Conservation (phyloP, 1,139 yeast species). For the Nakaseomyces nivariensis region DNA sequence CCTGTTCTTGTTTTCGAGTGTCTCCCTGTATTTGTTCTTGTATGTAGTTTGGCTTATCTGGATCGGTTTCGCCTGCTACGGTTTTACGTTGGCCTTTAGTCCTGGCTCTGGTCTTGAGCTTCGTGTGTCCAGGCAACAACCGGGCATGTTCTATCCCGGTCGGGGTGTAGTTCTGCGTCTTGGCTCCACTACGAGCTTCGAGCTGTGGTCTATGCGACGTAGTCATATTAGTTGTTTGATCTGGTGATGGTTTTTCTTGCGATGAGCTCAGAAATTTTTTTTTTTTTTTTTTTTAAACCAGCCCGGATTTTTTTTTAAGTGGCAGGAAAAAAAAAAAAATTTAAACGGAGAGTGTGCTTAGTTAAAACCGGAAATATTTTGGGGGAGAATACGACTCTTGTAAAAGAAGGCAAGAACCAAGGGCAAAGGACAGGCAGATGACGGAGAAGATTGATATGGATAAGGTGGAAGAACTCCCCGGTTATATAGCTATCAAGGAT, state of each 20-base stretch:
- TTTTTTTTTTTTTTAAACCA: no score
- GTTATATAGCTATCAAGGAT: conserved; percentile 49
- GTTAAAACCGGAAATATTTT: neutral
- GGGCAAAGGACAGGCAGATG: neutral
- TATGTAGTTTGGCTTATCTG: neutral
- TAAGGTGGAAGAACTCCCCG: conserved; percentile 10
- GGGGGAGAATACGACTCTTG: no score
- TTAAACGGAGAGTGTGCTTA: no score
- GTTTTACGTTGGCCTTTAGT: conserved; percentile 4
- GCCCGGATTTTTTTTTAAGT: no score
- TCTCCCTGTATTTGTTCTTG: neutral
- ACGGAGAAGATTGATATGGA: conserved; percentile 5
- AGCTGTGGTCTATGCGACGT: conserved; percentile 86
- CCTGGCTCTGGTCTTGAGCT: conserved; percentile 40
- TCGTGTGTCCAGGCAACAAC: conserved; percentile 58
- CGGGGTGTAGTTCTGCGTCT: conserved; percentile 19
- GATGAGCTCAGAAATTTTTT: neutral
- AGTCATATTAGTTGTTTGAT: conserved; percentile 49
- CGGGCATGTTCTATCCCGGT: conserved; percentile 54
- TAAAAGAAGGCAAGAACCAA: neutral
- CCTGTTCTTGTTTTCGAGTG: neutral
- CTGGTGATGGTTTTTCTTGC: neutral
- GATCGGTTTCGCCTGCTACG: neutral
- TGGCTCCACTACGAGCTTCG: conserved; percentile 75
- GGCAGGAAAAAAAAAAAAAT: no score